Evolutionary conservation across 2,329 filamentous ascomycete genomes (phyloP).

Genomic region (Cryphonectria parasitica): DNA sequence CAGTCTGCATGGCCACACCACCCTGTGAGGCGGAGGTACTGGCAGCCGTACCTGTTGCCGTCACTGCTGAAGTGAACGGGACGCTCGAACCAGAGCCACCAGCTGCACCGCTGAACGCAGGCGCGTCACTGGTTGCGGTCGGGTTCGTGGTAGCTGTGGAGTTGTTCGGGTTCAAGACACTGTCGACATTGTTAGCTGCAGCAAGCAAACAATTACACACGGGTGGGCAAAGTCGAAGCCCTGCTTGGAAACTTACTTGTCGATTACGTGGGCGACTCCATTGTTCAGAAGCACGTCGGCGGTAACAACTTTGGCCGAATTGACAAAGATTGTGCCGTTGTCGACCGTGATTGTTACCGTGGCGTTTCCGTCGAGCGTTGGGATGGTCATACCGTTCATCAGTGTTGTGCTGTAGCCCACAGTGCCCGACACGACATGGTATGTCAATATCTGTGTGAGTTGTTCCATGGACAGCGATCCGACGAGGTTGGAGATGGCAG

Average conservation of each 20-base stretch:
- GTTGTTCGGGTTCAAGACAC: slow-evolving; percentile 50
- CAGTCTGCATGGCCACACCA: slow-evolving; percentile 22
- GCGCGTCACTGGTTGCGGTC: slow-evolving; percentile 39
- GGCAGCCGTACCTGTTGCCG: slow-evolving; percentile 5
- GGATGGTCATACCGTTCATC: slow-evolving; percentile 34
- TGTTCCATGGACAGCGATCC: slow-evolving; percentile 50
- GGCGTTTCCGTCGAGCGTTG: slow-evolving; percentile 49
- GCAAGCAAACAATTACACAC: not conserved
- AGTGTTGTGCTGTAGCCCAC: slow-evolving; percentile 55
- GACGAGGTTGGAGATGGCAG: slow-evolving; percentile 57
- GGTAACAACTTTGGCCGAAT: slow-evolving; percentile 57
- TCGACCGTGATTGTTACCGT: slow-evolving; percentile 49
- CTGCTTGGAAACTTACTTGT: slow-evolving; percentile 39
- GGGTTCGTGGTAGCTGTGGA: slow-evolving; percentile 43
- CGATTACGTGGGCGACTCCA: slow-evolving; percentile 62
- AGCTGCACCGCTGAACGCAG: slow-evolving; percentile 37
- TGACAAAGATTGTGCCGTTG: slow-evolving; percentile 49
- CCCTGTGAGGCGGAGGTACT: not conserved
- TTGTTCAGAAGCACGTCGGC: slow-evolving; percentile 59
- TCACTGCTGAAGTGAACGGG: slow-evolving; percentile 21
- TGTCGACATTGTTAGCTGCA: not conserved
- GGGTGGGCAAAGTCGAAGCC: not conserved
- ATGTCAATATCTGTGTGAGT: slow-evolving; percentile 59
- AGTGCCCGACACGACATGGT: slow-evolving; percentile 64
- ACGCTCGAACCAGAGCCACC: slow-evolving; percentile 27